Evolutionary conservation across 805 yeast genomes (phyloP).

Genomic region (Candida odintsovae): DNA sequence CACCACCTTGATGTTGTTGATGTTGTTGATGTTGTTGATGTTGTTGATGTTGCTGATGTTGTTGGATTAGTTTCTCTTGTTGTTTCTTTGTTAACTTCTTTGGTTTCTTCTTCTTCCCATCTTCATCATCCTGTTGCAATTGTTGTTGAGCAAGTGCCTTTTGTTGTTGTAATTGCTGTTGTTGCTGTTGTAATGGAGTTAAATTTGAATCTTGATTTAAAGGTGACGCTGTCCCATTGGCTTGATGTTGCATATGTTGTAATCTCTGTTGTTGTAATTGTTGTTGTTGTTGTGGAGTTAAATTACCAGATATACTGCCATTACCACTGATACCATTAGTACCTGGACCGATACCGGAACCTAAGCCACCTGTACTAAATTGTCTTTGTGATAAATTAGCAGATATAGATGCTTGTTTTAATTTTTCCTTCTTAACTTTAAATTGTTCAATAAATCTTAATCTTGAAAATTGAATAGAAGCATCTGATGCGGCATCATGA

Average conservation of each 20-base stretch:
- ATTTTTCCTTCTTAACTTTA: conserved; percentile 57
- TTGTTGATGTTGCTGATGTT: conserved; percentile 4
- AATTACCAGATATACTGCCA: not conserved
- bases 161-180: conserved; percentile 18
- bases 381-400: conserved; percentile 18
- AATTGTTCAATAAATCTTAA: conserved; percentile 84
- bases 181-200: conserved; percentile 15
- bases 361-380: not conserved
- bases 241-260: conserved; percentile 26
- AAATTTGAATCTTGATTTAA: not conserved
- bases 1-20: conserved; percentile 7
- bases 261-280: conserved; percentile 27
- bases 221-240: not conserved
- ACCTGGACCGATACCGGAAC: conserved; percentile 9
- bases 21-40: conserved; percentile 5
- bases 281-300: conserved; percentile 26
- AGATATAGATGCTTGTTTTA: conserved; percentile 37
- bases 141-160: conserved; percentile 24
- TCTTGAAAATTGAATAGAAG: conserved; percentile 68
- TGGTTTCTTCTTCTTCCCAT: conserved; percentile 14
- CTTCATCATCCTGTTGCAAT: conserved; percentile 22
- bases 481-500: conserved; percentile 17
- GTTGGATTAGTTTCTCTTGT: conserved; percentile 6
- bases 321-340: conserved; percentile 8
- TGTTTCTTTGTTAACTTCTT: conserved; percentile 17